phyloP scores from a whole-genome alignment of 768 basidiomycete genomes.

The Boletus vermiculosoides region DNA sequence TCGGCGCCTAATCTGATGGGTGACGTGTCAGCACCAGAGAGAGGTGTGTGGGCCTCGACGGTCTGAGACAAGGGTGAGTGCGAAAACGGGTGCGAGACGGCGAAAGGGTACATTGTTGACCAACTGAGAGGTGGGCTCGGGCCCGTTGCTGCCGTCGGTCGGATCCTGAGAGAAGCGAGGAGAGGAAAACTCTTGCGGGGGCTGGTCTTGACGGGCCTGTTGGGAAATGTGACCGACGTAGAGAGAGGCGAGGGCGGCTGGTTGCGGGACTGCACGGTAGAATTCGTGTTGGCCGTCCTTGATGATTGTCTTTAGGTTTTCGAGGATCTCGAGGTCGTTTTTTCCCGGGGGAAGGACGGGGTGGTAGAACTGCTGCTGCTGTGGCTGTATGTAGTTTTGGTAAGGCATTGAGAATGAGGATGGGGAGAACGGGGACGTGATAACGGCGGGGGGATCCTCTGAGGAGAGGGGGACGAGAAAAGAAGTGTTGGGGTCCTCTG shows the following conservation, averaged over 20 bases:
- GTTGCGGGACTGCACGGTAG: conserved; percentile 65
- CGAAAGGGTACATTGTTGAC: conserved; percentile 37
- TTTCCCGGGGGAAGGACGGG: conserved; percentile 50
- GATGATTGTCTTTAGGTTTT: conserved; percentile 72
- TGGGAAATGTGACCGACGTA: conserved; percentile 54
- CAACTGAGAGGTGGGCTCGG: conserved; percentile 6
- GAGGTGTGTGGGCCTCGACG: conserved; percentile 26
- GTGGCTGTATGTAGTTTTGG: conserved; percentile 33
- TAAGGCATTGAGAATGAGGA: conserved; percentile 41
- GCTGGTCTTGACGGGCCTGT: conserved; percentile 37
- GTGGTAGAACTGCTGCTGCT: conserved; percentile 29
- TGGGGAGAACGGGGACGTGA: conserved; percentile 41
- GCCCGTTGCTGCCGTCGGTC: conserved; percentile 10
- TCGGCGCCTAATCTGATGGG: conserved; percentile 21
- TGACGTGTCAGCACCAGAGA: conserved; percentile 27
- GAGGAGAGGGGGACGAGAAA: conserved; percentile 51
- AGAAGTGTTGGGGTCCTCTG: conserved; percentile 54
- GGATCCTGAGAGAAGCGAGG: conserved; percentile 12
- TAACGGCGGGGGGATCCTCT: conserved; percentile 45
- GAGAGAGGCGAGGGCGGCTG: conserved; percentile 58
- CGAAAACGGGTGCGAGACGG: conserved; percentile 2
- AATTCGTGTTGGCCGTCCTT: conserved; percentile 70
- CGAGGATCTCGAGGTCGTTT: conserved; percentile 69
- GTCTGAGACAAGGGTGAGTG: conserved; percentile 21
- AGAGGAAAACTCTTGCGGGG: conserved; percentile 20